Evolutionary conservation across 2,329 filamentous ascomycete species (phyloP), one percentile per base, ranked within the genome.

Genomic region (Dactylellina sp.): DNA sequence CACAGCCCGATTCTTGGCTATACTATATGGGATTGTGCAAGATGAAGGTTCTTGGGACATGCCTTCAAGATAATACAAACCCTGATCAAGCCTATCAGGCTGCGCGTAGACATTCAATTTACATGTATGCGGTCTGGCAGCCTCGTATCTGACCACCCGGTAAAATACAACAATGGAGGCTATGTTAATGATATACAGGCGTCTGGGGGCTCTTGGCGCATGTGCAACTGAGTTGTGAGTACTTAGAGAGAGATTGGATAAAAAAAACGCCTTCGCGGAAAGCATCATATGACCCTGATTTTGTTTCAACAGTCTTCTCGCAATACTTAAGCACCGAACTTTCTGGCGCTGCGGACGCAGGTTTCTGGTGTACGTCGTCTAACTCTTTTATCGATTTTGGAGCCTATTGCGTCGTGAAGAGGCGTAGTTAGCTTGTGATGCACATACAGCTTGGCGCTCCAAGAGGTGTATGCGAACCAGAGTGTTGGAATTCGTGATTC

Each of bases 261-360:
- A 18, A 44, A 12, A 18, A 18, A 25, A 44, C 12, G n/a, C n/a
- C n/a, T n/a, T n/a, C n/a, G n/a, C n/a, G n/a, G n/a, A n/a, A n/a
- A n/a, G n/a, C n/a, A n/a, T n/a, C n/a, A n/a, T n/a, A n/a, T n/a
- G n/a, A n/a, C n/a, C n/a, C n/a, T n/a, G n/a, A n/a, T n/a, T n/a
- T n/a, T n/a, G n/a, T n/a, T n/a, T 62, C 1, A 50, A 40, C 24
- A 20, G 46, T 53, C n/a, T n/a, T n/a, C n/a, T n/a, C 57, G 55
- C 55, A 49, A 37, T 20, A 50, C 42, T 50, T 42, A 7, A 9
- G 9, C 22, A 7, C 59, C 35, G 59, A 62, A 12, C 14, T 42
- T 46, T 6, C 39, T 22, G 32, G 7, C 52, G 46, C 57, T 61
- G 57, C 57, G 57, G 57, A 61, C 57, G 37, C 37, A 16, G 37